Percentiles rank a stretch among this genome's conserved stretches.
phyloP scores from a whole-genome alignment of 2,329 filamentous ascomycete genomes.

The Cercospora sojina region DNA sequence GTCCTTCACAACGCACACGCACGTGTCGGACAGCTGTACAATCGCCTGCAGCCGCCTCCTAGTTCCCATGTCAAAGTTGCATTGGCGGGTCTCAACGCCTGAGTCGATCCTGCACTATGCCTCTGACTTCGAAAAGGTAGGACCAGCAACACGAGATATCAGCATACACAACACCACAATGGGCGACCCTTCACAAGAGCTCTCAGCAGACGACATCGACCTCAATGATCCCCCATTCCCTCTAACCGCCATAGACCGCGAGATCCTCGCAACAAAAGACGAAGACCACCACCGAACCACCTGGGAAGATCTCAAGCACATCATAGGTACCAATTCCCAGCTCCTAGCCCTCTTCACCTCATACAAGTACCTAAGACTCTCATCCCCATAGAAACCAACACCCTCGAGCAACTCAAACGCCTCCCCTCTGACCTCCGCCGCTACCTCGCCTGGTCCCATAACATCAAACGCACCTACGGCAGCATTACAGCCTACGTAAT shows the following conservation, averaged over 20 bases:
- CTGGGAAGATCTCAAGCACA: constrained; percentile 53
- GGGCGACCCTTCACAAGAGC: constrained; percentile 15
- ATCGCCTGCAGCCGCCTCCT: neutral
- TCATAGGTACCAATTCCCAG: constrained; percentile 47
- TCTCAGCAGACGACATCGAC: constrained; percentile 34
- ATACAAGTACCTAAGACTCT: neutral
- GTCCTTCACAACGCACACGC: neutral
- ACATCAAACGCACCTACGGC: constrained; percentile 57
- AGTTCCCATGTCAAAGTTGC: neutral
- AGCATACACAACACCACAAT: constrained; percentile 2
- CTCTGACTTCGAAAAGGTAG: neutral
- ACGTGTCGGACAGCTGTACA: neutral
- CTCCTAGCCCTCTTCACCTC: neutral
- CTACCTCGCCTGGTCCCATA: constrained; percentile 59
- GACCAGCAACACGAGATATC: neutral
- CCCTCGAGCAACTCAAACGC: constrained; percentile 58
- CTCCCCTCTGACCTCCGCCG: constrained; percentile 58
- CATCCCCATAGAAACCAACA: constrained; percentile 43
- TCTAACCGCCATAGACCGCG: constrained; percentile 51
- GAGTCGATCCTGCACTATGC: neutral
- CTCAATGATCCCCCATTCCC: constrained; percentile 43
- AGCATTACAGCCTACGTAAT: constrained; percentile 59
- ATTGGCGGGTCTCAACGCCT: neutral
- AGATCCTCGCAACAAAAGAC: constrained; percentile 52
- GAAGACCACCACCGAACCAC: constrained; percentile 53